These are phyloP conservation scores for Cytospora leucostoma DNA, from an alignment of 2,329 filamentous ascomycete genomes.

Conservation along the genomic window DNA sequence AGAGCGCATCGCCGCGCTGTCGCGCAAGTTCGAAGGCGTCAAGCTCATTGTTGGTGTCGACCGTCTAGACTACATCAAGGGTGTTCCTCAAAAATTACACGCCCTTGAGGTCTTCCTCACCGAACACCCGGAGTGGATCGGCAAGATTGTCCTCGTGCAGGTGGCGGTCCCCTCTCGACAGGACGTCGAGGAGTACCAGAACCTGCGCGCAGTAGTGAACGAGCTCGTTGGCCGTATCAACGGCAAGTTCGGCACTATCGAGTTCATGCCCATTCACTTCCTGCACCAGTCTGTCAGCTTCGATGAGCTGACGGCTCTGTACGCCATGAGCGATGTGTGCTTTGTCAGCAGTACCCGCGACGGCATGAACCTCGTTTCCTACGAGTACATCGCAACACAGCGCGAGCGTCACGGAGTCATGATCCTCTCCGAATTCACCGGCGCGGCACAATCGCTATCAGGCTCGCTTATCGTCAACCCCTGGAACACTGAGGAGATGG, in stretches of 20 bases:
- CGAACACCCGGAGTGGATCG: conserved; percentile 97
- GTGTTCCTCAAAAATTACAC: conserved; percentile 95
- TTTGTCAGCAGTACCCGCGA: conserved; percentile 94
- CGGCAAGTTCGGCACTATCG: conserved; percentile 92
- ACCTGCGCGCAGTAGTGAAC: conserved; percentile 91
- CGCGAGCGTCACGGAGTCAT: conserved; percentile 87
- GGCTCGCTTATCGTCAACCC: conserved; percentile 95
- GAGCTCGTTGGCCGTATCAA: conserved; percentile 97
- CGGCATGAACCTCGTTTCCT: conserved; percentile 98
- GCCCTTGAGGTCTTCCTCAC: conserved; percentile 95
- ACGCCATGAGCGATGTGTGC: conserved; percentile 88
- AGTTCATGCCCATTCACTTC: conserved; percentile 99
- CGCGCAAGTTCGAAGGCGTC: conserved; percentile 90
- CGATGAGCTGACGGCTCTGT: conserved; percentile 90
- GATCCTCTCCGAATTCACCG: conserved; percentile 95
- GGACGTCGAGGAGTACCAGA: conserved; percentile 98
- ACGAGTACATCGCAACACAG: conserved; percentile 96
- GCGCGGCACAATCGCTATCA: conserved; percentile 91
- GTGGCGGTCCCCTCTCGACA: conserved; percentile 93
- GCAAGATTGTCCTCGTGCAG: conserved; percentile 93
- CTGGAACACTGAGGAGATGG: conserved; percentile 96
- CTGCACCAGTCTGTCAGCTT: conserved; percentile 95
- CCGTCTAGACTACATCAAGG: conserved; percentile 97
- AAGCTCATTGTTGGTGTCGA: conserved; percentile 97
- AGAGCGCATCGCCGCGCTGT: conserved; percentile 80